Evolutionary conservation across 2,329 filamentous ascomycete species (phyloP).

Genomic region (Apiospora koreana): DNA sequence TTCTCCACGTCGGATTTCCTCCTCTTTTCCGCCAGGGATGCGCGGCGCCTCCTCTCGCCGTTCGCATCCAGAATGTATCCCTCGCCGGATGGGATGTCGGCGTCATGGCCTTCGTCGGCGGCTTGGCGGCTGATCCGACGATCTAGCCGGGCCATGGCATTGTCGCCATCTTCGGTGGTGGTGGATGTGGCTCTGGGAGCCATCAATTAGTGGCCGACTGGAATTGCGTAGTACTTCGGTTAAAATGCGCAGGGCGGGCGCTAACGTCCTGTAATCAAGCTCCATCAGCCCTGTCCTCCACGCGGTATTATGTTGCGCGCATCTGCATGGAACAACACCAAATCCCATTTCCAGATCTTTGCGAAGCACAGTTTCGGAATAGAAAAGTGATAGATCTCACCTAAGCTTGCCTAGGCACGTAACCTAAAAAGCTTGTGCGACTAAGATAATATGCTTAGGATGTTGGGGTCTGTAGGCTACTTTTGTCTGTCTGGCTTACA

Average conservation of each 20-base stretch:
- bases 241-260: not conserved
- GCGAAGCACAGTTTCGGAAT: no score
- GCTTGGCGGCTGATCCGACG: conserved; percentile 39
- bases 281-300: not conserved
- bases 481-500: no score
- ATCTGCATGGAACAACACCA: not conserved
- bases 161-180: not conserved
- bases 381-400: not conserved
- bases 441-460: not conserved
- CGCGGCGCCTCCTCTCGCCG: conserved; percentile 38
- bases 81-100: conserved; percentile 49
- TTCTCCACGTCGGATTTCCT: not conserved
- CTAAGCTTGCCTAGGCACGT: not conserved
- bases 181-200: not conserved
- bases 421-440: not conserved
- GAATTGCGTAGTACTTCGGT: no score
- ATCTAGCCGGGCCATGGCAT: conserved; percentile 21
- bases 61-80: conserved; percentile 44
- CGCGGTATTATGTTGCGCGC: not conserved
- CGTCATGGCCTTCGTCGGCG: conserved; percentile 48
- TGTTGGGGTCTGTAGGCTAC: not conserved
- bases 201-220: not conserved
- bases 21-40: conserved; percentile 30
- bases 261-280: not conserved
- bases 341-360: not conserved